A percentile compares a stretch with the other conserved stretches of the same genome.
phyloP scores from a whole-genome alignment of 441 rosid species.

The Rhodomyrtus psidioides region DNA sequence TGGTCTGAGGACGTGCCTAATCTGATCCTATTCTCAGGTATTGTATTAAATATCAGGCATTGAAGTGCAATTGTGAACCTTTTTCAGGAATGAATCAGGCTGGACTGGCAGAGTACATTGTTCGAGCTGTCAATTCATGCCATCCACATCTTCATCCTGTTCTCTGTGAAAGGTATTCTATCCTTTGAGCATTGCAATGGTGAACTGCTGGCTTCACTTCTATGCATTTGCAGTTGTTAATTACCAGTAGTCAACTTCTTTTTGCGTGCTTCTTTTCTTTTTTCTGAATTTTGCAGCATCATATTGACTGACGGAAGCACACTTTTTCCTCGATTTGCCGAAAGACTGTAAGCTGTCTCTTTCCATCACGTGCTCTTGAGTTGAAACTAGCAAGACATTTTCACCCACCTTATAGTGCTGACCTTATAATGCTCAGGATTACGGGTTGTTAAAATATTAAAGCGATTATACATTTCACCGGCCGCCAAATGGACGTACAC shows the following conservation, averaged over 20 bases:
- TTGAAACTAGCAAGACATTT: not conserved
- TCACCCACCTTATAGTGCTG: slow-evolving; percentile 15
- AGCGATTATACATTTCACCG: too few species aligned
- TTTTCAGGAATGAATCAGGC: slow-evolving; percentile 88
- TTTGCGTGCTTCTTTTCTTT: slow-evolving; percentile 3
- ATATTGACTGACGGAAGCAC: slow-evolving; percentile 92
- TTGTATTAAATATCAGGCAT: not conserved
- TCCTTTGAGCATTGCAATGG: not conserved
- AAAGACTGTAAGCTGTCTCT: slow-evolving; percentile 63
- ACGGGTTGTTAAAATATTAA: too few species aligned
- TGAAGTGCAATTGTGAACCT: not conserved
- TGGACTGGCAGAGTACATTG: slow-evolving; percentile 92
- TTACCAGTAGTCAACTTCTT: not conserved
- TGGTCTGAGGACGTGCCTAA: not conserved
- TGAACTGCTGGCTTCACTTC: not conserved
- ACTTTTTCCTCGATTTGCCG: slow-evolving; percentile 59
- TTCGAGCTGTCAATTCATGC: slow-evolving; percentile 81
- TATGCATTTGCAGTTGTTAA: not conserved
- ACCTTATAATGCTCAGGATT: too few species aligned
- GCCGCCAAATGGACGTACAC: too few species aligned
- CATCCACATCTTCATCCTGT: slow-evolving; percentile 81
- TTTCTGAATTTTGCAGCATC: slow-evolving; percentile 41
- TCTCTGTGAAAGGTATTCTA: slow-evolving; percentile 68
- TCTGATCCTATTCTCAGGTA: not conserved
- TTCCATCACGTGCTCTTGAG: not conserved